Percentiles rank a stretch among this genome's conserved stretches.
Conservation (phyloP, 768 basidiomycete genomes). For the Favolaschia claudopus region DNA sequence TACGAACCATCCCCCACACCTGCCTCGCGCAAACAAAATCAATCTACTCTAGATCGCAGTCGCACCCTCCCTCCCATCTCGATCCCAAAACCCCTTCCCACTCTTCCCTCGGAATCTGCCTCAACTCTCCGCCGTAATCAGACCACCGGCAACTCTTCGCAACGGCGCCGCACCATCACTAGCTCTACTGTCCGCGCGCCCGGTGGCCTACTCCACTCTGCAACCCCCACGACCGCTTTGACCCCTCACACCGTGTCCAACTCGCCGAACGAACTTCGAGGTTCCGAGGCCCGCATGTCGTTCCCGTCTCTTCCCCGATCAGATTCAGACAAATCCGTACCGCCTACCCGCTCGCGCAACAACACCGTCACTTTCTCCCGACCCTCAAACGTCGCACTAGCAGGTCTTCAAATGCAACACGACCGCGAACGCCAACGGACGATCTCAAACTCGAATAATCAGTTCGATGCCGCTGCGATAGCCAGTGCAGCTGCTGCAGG, state of each 20-base stretch:
- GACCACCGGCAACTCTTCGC: slow-evolving; percentile 20
- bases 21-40: slow-evolving; percentile 40
- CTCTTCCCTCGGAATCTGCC: slow-evolving; percentile 64
- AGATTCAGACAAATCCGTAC: slow-evolving; percentile 52
- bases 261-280: slow-evolving; percentile 40
- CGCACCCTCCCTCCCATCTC: slow-evolving; percentile 56
- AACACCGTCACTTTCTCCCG: slow-evolving; percentile 70
- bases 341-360: slow-evolving; percentile 36
- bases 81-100: slow-evolving; percentile 66
- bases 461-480: slow-evolving; percentile 24
- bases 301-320: slow-evolving; percentile 48
- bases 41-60: slow-evolving; percentile 45
- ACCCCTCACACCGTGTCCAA: slow-evolving; percentile 71
- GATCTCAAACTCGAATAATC: slow-evolving; percentile 35
- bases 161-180: slow-evolving; percentile 43
- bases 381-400: slow-evolving; percentile 60
- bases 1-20: slow-evolving; percentile 56
- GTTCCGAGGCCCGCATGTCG: slow-evolving; percentile 19
- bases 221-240: slow-evolving; percentile 70
- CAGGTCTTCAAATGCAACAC: slow-evolving; percentile 63
- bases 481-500: slow-evolving; percentile 25
- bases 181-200: slow-evolving; percentile 40
- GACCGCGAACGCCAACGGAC: slow-evolving; percentile 43
- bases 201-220: slow-evolving; percentile 51
- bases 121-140: slow-evolving; percentile 26